Evolutionary conservation across 1,139 yeast genomes (phyloP).

Genomic region (Kodamaea fungicola): DNA sequence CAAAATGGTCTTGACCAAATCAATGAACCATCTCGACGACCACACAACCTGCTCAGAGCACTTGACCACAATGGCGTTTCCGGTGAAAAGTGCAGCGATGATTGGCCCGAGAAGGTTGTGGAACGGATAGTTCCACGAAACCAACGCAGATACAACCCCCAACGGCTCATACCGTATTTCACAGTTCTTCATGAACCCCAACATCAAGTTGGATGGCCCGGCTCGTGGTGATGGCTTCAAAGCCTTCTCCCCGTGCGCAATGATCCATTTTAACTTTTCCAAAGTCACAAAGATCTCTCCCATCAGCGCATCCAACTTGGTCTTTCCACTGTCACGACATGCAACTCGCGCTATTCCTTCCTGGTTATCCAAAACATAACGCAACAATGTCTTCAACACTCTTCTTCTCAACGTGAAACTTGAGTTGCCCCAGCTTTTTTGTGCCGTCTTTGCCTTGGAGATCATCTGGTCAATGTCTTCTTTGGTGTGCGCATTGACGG

Average conservation of each 20-base stretch:
- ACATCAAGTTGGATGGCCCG: constrained; percentile 77
- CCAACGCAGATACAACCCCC: constrained; percentile 84
- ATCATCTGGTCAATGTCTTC: constrained; percentile 71
- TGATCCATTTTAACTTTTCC: constrained; percentile 88
- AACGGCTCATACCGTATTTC: constrained; percentile 92
- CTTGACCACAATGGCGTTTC: constrained; percentile 85
- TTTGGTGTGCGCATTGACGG: constrained; percentile 57
- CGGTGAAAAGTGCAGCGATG: constrained; percentile 82
- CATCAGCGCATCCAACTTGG: constrained; percentile 92
- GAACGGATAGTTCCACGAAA: constrained; percentile 96
- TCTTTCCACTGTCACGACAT: constrained; percentile 94
- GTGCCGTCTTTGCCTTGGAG: constrained; percentile 55
- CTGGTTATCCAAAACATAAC: constrained; percentile 76
- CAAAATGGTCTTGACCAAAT: constrained; percentile 66
- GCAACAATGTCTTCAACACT: constrained; percentile 66
- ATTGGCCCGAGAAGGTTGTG: constrained; percentile 92
- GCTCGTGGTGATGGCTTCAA: constrained; percentile 74
- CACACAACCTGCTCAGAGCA: constrained; percentile 95
- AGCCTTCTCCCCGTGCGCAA: constrained; percentile 73
- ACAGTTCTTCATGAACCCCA: constrained; percentile 76
- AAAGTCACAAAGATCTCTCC: constrained; percentile 93
- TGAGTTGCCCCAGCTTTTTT: constrained; percentile 54
- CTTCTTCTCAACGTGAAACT: constrained; percentile 63
- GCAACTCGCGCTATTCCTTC: constrained; percentile 87
- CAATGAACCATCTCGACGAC: constrained; percentile 80